phyloP scores from a whole-genome alignment of 106 monocot species.

The Alisma plantagoaquatica region DNA sequence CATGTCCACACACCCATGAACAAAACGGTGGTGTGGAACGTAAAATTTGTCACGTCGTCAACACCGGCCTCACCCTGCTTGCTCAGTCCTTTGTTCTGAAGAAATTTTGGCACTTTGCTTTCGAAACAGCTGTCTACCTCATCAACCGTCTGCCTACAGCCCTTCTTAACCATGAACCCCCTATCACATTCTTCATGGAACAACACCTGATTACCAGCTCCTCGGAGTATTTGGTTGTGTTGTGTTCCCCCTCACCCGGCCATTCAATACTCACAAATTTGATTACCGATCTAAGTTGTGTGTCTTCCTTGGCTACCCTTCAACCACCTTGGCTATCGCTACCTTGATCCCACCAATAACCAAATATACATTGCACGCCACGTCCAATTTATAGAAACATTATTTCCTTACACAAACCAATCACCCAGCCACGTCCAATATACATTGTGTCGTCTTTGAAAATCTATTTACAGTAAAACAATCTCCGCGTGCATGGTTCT shows the following conservation, averaged over 20 bases:
- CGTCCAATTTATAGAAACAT: neutral
- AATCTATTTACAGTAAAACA: too few species aligned
- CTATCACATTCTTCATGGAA: neutral
- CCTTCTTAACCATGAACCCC: neutral
- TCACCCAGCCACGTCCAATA: too few species aligned
- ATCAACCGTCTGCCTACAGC: constrained; percentile 4
- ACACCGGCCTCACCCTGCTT: neutral
- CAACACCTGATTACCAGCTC: neutral
- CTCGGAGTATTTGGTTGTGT: neutral
- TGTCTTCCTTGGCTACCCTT: neutral
- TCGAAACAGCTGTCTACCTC: neutral
- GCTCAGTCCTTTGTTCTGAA: too few species aligned
- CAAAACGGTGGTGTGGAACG: constrained; percentile 1
- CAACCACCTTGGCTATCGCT: too few species aligned
- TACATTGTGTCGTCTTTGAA: too few species aligned
- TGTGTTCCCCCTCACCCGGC: neutral
- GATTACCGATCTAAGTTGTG: neutral
- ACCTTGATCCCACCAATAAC: neutral
- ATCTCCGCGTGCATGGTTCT: too few species aligned
- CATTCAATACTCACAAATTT: neutral
- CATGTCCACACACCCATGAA: constrained; percentile 4
- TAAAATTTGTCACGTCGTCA: constrained; percentile 4
- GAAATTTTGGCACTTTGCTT: neutral
- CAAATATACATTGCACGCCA: neutral
- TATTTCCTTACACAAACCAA: too few species aligned